Evolutionary conservation across 2,329 filamentous ascomycete genomes (phyloP).

Genomic region (Microthyrium microscopicum): DNA sequence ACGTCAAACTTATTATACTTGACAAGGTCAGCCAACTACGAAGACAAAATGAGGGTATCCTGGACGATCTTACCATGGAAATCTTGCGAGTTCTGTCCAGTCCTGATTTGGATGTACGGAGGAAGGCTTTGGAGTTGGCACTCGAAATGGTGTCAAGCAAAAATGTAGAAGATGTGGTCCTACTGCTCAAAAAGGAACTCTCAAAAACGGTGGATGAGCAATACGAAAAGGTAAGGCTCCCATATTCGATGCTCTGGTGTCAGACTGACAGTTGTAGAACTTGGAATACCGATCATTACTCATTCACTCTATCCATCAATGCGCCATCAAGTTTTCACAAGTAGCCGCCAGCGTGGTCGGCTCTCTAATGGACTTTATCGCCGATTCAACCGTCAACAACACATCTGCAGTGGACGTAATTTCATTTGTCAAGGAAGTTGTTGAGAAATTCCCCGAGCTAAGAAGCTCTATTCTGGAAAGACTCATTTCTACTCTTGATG

Average conservation of each 20-base stretch:
- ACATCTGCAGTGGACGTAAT: slow-evolving; percentile 94
- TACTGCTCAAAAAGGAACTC: slow-evolving; percentile 92
- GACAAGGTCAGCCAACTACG: slow-evolving; percentile 82
- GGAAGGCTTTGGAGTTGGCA: slow-evolving; percentile 77
- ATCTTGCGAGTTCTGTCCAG: slow-evolving; percentile 88
- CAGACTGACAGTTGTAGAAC: slow-evolving; percentile 33
- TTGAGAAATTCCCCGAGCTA: slow-evolving; percentile 90
- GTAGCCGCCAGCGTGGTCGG: slow-evolving; percentile 94
- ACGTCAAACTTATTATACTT: slow-evolving; percentile 95
- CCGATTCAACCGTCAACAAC: slow-evolving; percentile 71
- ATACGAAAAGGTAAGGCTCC: slow-evolving; percentile 59
- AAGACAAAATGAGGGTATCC: slow-evolving; percentile 72
- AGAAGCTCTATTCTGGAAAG: slow-evolving; percentile 75
- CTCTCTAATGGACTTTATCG: slow-evolving; percentile 96
- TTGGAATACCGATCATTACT: slow-evolving; percentile 85
- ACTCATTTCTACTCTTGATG: slow-evolving; percentile 74
- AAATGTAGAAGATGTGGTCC: slow-evolving; percentile 93
- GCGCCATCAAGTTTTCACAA: slow-evolving; percentile 97
- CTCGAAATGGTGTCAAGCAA: slow-evolving; percentile 98
- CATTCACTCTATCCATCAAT: slow-evolving; percentile 95
- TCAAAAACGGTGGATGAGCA: slow-evolving; percentile 96
- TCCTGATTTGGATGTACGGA: slow-evolving; percentile 86
- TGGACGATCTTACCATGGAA: slow-evolving; percentile 94
- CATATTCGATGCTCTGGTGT: too few relatives aligned
- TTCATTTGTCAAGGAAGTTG: slow-evolving; percentile 96